phyloP scores from a whole-genome alignment of 140 eudicot genomes.

The Erigeron philadelphicus region DNA sequence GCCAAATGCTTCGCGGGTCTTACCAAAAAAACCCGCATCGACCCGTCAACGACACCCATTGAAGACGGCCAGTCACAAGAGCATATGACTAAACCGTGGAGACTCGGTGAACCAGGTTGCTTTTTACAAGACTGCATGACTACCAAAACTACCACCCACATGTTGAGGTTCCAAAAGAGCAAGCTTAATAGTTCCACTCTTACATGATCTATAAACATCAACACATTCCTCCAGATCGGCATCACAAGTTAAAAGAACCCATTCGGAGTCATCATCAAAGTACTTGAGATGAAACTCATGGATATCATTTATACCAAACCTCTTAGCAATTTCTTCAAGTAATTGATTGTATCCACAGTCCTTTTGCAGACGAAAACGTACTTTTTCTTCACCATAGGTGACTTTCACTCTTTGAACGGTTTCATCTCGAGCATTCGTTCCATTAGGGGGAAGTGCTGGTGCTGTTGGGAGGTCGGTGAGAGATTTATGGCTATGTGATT shows the following conservation, averaged over 20 bases:
- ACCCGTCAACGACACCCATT: conserved; percentile 22
- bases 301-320: conserved; percentile 49
- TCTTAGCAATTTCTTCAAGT: conserved; percentile 46
- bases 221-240: conserved; percentile 82
- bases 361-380: conserved; percentile 66
- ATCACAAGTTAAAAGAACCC: conserved; percentile 87
- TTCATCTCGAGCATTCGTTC: conserved; percentile 31
- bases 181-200: conserved; percentile 54
- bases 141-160: conserved; percentile 53
- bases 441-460: conserved; percentile 30
- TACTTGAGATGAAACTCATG: conserved; percentile 60
- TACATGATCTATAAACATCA: conserved; percentile 52
- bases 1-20: conserved; percentile 12
- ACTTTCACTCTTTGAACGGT: conserved; percentile 53
- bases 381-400: conserved; percentile 68
- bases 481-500: conserved; percentile 59
- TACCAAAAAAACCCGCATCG: conserved; percentile 20
- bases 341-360: conserved; percentile 50
- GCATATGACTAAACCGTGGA: not conserved
- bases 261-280: conserved; percentile 87
- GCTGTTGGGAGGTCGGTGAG: conserved; percentile 27
- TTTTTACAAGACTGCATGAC: conserved; percentile 29
- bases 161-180: conserved; percentile 38
- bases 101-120: not conserved
- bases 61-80: not conserved